Percentiles rank a stretch among this genome's conserved stretches.
These are phyloP conservation scores for Neocallimastix lanati DNA, from an alignment of 192 early-diverging fungal species.

Conservation along the genomic window DNA sequence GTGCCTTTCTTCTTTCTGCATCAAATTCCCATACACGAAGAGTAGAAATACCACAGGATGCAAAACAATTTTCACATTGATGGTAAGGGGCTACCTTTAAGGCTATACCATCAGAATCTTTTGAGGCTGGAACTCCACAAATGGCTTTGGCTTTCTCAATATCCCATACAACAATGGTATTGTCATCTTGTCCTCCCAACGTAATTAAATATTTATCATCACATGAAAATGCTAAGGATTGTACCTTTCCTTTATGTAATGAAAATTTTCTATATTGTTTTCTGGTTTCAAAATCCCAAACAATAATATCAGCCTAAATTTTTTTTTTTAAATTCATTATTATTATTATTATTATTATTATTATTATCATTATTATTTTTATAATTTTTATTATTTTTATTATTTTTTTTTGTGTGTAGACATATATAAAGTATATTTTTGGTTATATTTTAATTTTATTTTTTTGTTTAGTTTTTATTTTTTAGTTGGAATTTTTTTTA, in stretches of 20 bases:
- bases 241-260: constrained; percentile 40
- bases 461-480: too few species aligned
- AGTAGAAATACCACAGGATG: constrained; percentile 27
- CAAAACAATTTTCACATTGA: constrained; percentile 25
- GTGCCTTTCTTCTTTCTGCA: constrained; percentile 19
- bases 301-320: constrained; percentile 44
- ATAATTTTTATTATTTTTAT: too few species aligned
- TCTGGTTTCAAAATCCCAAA: constrained; percentile 33
- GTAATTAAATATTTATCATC: constrained; percentile 27
- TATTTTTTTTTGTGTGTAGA: too few species aligned
- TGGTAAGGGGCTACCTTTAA: constrained; percentile 24
- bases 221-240: constrained; percentile 31
- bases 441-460: too few species aligned
- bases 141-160: constrained; percentile 24
- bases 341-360: too few species aligned
- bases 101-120: constrained; percentile 26
- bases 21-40: constrained; percentile 36
- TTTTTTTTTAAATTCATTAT: too few species aligned
- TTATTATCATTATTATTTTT: too few species aligned
- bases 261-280: constrained; percentile 15
- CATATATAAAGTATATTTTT: too few species aligned
- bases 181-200: constrained; percentile 13
- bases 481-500: too few species aligned
- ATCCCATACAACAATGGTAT: constrained; percentile 1
- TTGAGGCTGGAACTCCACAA: constrained; percentile 29